Evolutionary conservation across 2,329 filamentous ascomycete species (phyloP), one percentile per base, ranked within the genome.

Genomic region (Trichophyton schoenleinii): DNA sequence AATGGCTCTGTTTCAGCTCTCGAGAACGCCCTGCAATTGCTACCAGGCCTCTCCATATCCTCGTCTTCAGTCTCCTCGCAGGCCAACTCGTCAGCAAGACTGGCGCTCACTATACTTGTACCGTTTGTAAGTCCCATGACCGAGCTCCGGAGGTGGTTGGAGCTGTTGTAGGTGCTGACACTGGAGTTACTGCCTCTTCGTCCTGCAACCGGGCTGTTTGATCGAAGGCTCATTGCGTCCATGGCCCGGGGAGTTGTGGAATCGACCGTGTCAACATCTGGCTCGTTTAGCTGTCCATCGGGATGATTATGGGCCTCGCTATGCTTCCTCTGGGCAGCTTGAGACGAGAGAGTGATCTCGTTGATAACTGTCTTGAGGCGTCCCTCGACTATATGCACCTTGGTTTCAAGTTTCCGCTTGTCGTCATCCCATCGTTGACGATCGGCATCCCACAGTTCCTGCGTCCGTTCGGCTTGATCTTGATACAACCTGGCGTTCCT

Each of bases 31-130:
- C 38, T n/a, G 31, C 15, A 9, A 38, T 15, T 31, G 18, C 77
- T 77, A 15, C 31, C 9, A 8, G 11, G 22, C 49, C 28, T 13
- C 64, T 79, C 77, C 53, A 78, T 78, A 36, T 91, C 89, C 61
- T 92, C 88, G 63, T 88, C 87, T 28, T 61, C 88, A 63, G 88
- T 87, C 38, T 62, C 62, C 62, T 91, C 89, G 64, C 96, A 88
- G 64, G 89, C 86, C 60, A 99, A 81, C 75, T 99, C 94, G 67
- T 97, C 91, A 0, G 94, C 94, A 46, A 99, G 79, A 64, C 87
- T 95, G 63, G 90, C 74, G 1, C 87, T 88, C 67, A 84, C 85
- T 3, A 77, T 69, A 69, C 86, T 87, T 20, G 79, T 76, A 8
- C 75, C 74, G 64, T 79, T 79, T 6, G 76, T 74, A n/a, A 81